Percentiles rank a stretch among this genome's conserved stretches.
These are phyloP conservation scores for Nosema muscidifuracis DNA, from an alignment of 371 early-diverging fungal species.

Conservation along the genomic window DNA sequence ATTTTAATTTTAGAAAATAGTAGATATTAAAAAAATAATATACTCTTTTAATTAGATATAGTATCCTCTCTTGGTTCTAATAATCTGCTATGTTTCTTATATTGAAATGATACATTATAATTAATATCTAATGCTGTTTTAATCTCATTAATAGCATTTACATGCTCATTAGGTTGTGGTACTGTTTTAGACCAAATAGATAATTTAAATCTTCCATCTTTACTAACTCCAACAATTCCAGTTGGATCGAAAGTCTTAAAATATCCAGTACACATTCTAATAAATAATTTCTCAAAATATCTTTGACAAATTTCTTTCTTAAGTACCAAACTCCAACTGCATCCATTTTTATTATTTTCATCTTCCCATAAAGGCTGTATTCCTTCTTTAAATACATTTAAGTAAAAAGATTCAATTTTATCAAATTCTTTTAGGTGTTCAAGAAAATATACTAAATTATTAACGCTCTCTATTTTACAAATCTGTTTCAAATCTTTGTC, in stretches of 20 bases:
- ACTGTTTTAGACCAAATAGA: constrained; percentile 56
- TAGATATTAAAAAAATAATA: no score
- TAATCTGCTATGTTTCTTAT: constrained; percentile 51
- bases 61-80: constrained; percentile 12
- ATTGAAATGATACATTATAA: constrained; percentile 48
- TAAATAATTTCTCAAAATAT: constrained; percentile 57
- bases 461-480: constrained; percentile 42
- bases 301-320: constrained; percentile 51
- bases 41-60: background rate
- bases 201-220: constrained; percentile 54
- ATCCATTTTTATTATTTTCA: constrained; percentile 59
- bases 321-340: constrained; percentile 58
- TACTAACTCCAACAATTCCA: constrained; percentile 58
- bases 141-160: constrained; percentile 55
- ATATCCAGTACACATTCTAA: constrained; percentile 40
- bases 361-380: constrained; percentile 63
- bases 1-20: no score
- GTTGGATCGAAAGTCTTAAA: constrained; percentile 58
- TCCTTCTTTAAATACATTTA: constrained; percentile 62
- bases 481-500: constrained; percentile 41
- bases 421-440: constrained; percentile 37
- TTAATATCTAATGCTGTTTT: constrained; percentile 51
- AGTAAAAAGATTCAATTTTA: constrained; percentile 41
- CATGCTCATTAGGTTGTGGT: constrained; percentile 33
- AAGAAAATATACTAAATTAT: constrained; percentile 42